These are phyloP conservation scores for Coemansia sp. DNA, from an alignment of 192 early-diverging fungal species.

Conservation along the genomic window DNA sequence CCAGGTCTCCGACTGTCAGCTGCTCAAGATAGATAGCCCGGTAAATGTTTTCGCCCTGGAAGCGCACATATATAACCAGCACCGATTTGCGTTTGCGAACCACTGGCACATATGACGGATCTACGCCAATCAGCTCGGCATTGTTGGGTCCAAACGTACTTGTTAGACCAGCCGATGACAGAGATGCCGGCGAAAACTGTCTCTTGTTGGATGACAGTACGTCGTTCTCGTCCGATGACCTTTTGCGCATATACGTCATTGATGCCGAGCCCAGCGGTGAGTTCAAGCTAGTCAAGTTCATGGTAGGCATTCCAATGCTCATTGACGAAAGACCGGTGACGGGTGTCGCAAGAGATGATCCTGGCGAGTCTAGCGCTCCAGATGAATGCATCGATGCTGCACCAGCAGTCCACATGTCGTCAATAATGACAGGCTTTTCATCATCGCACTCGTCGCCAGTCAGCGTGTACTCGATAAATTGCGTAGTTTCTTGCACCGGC, in stretches of 20 bases:
- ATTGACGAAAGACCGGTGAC: slow-evolving; percentile 33
- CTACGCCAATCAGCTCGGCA: slow-evolving; percentile 52
- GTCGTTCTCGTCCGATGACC: slow-evolving; percentile 41
- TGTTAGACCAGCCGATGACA: slow-evolving; percentile 10
- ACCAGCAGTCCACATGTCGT: slow-evolving; percentile 34
- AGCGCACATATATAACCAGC: slow-evolving; percentile 59
- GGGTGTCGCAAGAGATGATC: slow-evolving; percentile 15
- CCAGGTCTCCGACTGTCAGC: slow-evolving; percentile 55
- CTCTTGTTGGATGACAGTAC: slow-evolving; percentile 35
- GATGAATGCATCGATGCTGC: slow-evolving; percentile 15
- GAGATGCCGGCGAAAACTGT: slow-evolving; percentile 40
- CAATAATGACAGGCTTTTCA: slow-evolving; percentile 47
- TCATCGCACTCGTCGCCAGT: slow-evolving; percentile 55
- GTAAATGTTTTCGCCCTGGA: slow-evolving; percentile 58
- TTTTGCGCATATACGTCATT: slow-evolving; percentile 44
- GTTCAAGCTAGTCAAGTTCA: slow-evolving; percentile 26
- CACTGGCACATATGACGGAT: slow-evolving; percentile 65
- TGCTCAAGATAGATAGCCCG: slow-evolving; percentile 67
- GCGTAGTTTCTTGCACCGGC: slow-evolving; percentile 29
- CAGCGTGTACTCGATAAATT: slow-evolving; percentile 45
- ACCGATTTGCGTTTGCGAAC: slow-evolving; percentile 40
- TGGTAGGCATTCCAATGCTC: slow-evolving; percentile 37
- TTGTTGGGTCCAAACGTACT: slow-evolving; percentile 12
- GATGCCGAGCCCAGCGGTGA: slow-evolving; percentile 22
- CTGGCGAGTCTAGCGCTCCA: slow-evolving; percentile 21